These are phyloP conservation scores for Graphilbum fragrans DNA, from an alignment of 2,329 filamentous ascomycete species.

Conservation along the genomic window DNA sequence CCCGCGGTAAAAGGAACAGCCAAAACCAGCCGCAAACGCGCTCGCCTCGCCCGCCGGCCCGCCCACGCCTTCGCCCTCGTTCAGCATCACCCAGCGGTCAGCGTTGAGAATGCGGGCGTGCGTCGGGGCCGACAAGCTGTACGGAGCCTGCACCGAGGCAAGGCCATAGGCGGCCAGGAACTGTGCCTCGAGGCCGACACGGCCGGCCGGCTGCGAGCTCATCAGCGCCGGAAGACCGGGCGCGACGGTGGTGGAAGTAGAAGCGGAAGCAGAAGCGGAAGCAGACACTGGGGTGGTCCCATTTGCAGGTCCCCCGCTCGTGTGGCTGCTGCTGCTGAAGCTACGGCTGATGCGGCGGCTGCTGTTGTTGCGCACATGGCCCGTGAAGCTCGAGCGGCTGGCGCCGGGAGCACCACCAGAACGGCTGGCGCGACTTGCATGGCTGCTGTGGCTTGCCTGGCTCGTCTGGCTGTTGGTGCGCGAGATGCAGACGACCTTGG, in stretches of 20 bases:
- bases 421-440: no score
- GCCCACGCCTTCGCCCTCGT: conserved; percentile 17
- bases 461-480: conserved; percentile 5
- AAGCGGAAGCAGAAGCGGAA: neutral
- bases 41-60: conserved; percentile 21
- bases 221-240: conserved; percentile 9
- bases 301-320: neutral
- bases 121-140: conserved; percentile 36
- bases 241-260: neutral
- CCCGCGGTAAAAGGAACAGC: conserved; percentile 38
- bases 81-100: conserved; percentile 41
- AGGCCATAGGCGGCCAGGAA: conserved; percentile 44
- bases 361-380: neutral
- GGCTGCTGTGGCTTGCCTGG: neutral
- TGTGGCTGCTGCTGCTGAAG: neutral
- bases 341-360: conserved; percentile 1
- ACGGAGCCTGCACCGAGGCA: conserved; percentile 35
- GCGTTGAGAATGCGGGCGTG: conserved; percentile 36
- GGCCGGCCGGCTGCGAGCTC: conserved; percentile 7
- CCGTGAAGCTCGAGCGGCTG: neutral
- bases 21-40: conserved; percentile 39
- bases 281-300: neutral
- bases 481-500: neutral
- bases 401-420: neutral
- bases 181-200: conserved; percentile 23